These are phyloP conservation scores for Annulohypoxylon maeteangense DNA, from an alignment of 495 filamentous ascomycete genomes.

Conservation along the genomic window DNA sequence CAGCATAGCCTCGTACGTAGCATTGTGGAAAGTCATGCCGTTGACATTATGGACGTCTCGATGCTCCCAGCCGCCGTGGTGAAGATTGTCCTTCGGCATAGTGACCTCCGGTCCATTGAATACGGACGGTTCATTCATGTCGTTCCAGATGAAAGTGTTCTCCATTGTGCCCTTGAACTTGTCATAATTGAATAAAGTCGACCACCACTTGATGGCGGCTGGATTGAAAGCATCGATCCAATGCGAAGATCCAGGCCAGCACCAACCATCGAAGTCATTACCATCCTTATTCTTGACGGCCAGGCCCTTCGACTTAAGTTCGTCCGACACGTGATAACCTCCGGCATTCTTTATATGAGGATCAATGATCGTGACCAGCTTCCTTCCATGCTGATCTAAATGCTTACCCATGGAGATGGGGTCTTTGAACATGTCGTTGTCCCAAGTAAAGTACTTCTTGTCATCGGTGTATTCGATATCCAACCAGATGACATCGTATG, in stretches of 20 bases:
- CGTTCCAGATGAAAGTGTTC: constrained; percentile 97
- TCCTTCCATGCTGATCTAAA: constrained; percentile 81
- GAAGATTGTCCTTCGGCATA: constrained; percentile 97
- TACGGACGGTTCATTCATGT: constrained; percentile 99
- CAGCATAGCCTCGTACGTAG: constrained; percentile 84
- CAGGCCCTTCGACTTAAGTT: constrained; percentile 83
- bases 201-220: constrained; percentile 88
- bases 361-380: constrained; percentile 94
- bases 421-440: constrained; percentile 83
- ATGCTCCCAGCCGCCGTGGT: constrained; percentile 93
- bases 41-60: constrained; percentile 96
- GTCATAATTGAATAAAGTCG: constrained; percentile 83
- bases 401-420: constrained; percentile 89
- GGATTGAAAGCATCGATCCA: constrained; percentile 98
- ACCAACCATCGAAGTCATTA: constrained; percentile 93
- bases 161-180: constrained; percentile 81
- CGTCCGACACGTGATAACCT: constrained; percentile 77
- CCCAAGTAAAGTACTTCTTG: constrained; percentile 98
- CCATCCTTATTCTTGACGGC: constrained; percentile 90
- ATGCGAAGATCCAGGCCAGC: constrained; percentile 95
- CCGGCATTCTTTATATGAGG: constrained; percentile 95
- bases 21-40: constrained; percentile 92
- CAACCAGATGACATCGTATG: constrained; percentile 98
- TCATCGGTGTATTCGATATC: constrained; percentile 96
- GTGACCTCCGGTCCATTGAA: constrained; percentile 98